These are phyloP conservation scores for Pythium volutum DNA, from an alignment of 352 stramenopile species.

Conservation along the genomic window DNA sequence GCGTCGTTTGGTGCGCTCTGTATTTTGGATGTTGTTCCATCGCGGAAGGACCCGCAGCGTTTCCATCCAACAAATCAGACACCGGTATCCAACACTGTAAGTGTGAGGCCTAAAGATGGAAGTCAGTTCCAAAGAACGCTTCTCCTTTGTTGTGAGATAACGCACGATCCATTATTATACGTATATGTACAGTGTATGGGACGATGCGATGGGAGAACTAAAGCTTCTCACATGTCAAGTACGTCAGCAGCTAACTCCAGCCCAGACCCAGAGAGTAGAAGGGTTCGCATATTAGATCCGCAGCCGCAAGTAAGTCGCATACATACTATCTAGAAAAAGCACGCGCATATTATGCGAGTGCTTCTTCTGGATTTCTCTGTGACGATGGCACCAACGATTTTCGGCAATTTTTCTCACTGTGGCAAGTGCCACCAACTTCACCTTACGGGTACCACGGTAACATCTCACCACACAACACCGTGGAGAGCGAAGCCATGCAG, in stretches of 20 bases:
- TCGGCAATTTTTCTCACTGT: slow-evolving; percentile 1
- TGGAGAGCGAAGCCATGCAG: too few species aligned
- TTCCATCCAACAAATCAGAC: too few species aligned
- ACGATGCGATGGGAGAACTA: too few species aligned
- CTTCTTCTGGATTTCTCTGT: too few species aligned
- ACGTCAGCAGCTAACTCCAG: not conserved
- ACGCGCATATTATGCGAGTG: too few species aligned
- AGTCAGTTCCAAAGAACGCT: too few species aligned
- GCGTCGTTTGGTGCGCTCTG: not conserved
- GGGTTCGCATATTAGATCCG: not conserved
- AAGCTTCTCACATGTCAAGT: not conserved
- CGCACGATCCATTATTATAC: not conserved
- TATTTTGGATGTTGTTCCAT: too few species aligned
- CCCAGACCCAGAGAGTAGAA: not conserved
- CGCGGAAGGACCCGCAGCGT: too few species aligned
- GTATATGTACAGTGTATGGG: not conserved
- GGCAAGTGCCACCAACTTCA: not conserved
- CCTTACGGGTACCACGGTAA: not conserved
- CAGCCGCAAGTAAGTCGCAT: not conserved
- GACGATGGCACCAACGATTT: not conserved
- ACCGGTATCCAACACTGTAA: too few species aligned
- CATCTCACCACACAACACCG: too few species aligned
- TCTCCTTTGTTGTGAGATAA: not conserved
- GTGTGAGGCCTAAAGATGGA: too few species aligned
- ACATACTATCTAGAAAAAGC: too few species aligned